Evolutionary conservation across 768 basidiomycete genomes (phyloP), one percentile per base, ranked within the genome.

Genomic region (Dictyophora rubrovolvata): DNA sequence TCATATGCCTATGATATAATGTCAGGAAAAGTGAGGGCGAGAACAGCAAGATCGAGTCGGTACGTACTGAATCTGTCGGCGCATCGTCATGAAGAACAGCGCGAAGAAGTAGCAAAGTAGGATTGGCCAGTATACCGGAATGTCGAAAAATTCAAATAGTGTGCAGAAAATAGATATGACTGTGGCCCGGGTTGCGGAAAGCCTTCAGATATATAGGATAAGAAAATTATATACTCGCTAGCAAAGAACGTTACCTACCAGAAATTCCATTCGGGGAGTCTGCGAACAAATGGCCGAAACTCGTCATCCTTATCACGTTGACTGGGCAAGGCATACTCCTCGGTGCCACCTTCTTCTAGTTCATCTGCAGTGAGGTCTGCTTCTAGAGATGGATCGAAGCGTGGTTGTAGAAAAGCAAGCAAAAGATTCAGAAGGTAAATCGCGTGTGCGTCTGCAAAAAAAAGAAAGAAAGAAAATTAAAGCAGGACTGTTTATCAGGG

Each of bases 81-180:
- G 82, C 92, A 99, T 95, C 4, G 95, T 98, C 65, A 98, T 76
- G 20, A 89, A 82, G 69, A 97, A 97, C 56, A 98, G 80, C 48
- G 93, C 87, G 71, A 89, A 89, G 79, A 98, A 99, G 76, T 99
- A 99, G 60, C 97, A 77, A 65, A 98, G 85, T 56, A 99, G 83
- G 71, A 99, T 98, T 8, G 96, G 96, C 94, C 96, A 98, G 75
- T 96, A 98, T 21, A 98, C 96, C 7, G 96, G 95, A 20, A 99
- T 88, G 69, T 98, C 94, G 65, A 96, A 95, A 36, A 86, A 74
- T 50, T 87, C 79, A 22, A 90, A 94, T 58, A 86, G 74, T 1
- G 96, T 90, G 70, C 87, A 87, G 56, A 86, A 72, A 47, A 95
- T 66, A 5, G 93, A 87, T 55, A 99, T 69, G 20, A 88, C n/a